These are phyloP conservation scores for Achlya hypogyna DNA, from an alignment of 352 stramenopile species.

Conservation along the genomic window DNA sequence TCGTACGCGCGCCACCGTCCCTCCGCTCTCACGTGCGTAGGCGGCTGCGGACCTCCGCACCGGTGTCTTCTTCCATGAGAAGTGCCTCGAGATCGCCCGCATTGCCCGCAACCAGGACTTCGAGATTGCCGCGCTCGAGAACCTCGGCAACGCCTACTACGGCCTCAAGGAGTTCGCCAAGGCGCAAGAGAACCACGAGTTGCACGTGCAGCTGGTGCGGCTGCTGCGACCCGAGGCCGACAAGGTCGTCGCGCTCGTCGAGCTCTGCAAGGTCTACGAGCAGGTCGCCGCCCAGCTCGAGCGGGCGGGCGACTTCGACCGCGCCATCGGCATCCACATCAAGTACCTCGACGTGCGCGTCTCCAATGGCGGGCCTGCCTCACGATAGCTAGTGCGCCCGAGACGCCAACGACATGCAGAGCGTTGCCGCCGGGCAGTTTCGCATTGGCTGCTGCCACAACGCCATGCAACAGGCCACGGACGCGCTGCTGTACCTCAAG, in stretches of 20 bases:
- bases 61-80: slow-evolving; percentile 90
- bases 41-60: slow-evolving; percentile 71
- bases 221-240: slow-evolving; percentile 63
- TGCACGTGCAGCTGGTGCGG: slow-evolving; percentile 62
- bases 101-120: slow-evolving; percentile 77
- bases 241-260: slow-evolving; percentile 32
- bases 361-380: neutral
- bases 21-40: slow-evolving; percentile 13
- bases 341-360: slow-evolving; percentile 41
- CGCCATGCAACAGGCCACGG: slow-evolving; percentile 38
- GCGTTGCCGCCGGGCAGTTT: slow-evolving; percentile 49
- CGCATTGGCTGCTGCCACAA: slow-evolving; percentile 76
- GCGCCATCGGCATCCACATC: slow-evolving; percentile 65
- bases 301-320: slow-evolving; percentile 26
- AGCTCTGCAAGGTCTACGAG: slow-evolving; percentile 73
- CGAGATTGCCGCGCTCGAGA: slow-evolving; percentile 80
- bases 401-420: slow-evolving; percentile 53
- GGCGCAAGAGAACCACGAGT: slow-evolving; percentile 73
- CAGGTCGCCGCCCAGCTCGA: slow-evolving; percentile 47
- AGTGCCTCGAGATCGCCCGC: slow-evolving; percentile 85
- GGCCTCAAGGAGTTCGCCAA: slow-evolving; percentile 54
- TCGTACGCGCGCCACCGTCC: too few relatives aligned
- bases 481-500: slow-evolving; percentile 79
- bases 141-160: slow-evolving; percentile 79
- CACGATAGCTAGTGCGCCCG: slow-evolving; percentile 30